phyloP scores from a whole-genome alignment of 495 filamentous ascomycete genomes.

The Aeminium ludgeri region DNA sequence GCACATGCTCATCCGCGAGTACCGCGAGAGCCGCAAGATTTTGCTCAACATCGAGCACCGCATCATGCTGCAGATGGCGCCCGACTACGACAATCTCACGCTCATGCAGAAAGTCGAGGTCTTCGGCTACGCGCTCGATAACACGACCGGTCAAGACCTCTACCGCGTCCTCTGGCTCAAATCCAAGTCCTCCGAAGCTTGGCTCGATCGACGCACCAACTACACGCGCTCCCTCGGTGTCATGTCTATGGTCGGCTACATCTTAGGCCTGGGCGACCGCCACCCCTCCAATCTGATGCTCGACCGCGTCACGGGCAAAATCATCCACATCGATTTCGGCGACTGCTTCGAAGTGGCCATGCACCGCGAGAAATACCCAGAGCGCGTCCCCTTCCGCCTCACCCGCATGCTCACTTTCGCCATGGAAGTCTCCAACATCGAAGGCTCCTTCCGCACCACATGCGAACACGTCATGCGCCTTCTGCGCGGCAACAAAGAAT shows the following conservation, averaged over 20 bases:
- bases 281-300: constrained; percentile 97
- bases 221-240: constrained; percentile 94
- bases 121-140: constrained; percentile 95
- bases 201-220: constrained; percentile 91
- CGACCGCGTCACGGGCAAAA: constrained; percentile 83
- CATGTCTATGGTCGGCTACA: constrained; percentile 99
- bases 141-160: constrained; percentile 94
- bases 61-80: constrained; percentile 99
- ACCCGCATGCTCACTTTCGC: constrained; percentile 98
- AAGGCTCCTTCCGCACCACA: constrained; percentile 91
- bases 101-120: constrained; percentile 99
- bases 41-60: constrained; percentile 97
- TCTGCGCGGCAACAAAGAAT: constrained; percentile 89
- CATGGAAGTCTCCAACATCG: constrained; percentile 99
- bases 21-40: constrained; percentile 90
- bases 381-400: constrained; percentile 90
- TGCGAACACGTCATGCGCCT: constrained; percentile 98
- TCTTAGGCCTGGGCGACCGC: constrained; percentile 87
- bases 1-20: constrained; percentile 91
- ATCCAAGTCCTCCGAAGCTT: constrained; percentile 92
- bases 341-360: constrained; percentile 99
- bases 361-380: constrained; percentile 98
- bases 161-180: constrained; percentile 97
- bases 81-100: constrained; percentile 93
- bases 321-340: constrained; percentile 96